Evolutionary conservation across 1,284 basidiomycete species (phyloP), one percentile per base, ranked within the genome.

Genomic region (Volvariella volvacea): DNA sequence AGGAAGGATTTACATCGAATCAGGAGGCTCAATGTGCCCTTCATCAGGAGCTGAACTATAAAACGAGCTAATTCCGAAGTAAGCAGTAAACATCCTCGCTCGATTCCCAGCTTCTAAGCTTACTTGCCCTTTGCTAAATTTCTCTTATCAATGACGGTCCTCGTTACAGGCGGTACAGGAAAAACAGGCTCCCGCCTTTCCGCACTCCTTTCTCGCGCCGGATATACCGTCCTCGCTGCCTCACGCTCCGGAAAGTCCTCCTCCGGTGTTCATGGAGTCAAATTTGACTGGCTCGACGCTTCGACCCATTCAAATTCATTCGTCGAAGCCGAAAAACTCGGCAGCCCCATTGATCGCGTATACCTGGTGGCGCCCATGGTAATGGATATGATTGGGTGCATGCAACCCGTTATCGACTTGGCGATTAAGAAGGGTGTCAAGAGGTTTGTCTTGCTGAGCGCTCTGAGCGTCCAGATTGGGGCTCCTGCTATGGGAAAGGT

Each of bases 331-430:
- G 6, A 6, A 28, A 28, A 28, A 6, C 25, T 28, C 6, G 25
- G 25, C 25, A 34, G 39, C 22, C 33, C 20, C 9, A 59, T 58
- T 42, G 47, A 54, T 17, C 41, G 47, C 22, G 45, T 61, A 2
- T 62, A 60, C 39, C 45, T 61, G 38, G 45, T 62, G 12, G 40
- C 50, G 2, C 55, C 57, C 3, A 25, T 36, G 9, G 31, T 53
- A n/a, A 32, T 48, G 19, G 55, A 62, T 28, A 44, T 50, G 32
- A 40, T 59, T 1, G 31, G 47, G 2, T 22, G 48, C 8, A 50
- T 61, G 41, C 56, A 58, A 21, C 46, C 53, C 4, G 64, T 65
- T 51, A 55, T 67, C 31, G 62, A 65, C 30, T 45, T 60, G n/a
- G 58, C 60, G 6, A 49, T 58, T 15, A 19, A 20, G 19, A 19